Evolutionary conservation across 768 basidiomycete species (phyloP).

Genomic region (Lyophyllum decastes): DNA sequence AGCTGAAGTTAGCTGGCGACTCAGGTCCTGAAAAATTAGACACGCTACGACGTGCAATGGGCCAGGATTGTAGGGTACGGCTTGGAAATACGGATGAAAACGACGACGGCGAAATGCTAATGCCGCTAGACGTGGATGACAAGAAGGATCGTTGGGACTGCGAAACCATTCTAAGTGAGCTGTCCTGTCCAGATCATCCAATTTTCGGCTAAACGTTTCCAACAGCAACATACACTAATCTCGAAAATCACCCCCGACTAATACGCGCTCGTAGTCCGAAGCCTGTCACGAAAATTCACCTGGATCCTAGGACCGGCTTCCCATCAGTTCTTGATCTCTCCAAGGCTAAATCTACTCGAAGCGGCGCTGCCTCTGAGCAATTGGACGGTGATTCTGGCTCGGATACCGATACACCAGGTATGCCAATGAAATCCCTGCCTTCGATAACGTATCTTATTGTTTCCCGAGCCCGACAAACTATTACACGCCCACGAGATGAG

Average conservation of each 20-base stretch:
- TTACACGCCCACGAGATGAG: slow-evolving; percentile 76
- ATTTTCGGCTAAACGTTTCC: slow-evolving; percentile 1
- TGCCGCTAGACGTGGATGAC: slow-evolving; percentile 49
- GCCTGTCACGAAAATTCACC: slow-evolving; percentile 59
- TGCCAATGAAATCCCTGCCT: neutral
- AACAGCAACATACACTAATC: slow-evolving; percentile 91
- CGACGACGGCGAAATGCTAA: slow-evolving; percentile 41
- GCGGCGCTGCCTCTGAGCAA: slow-evolving; percentile 15
- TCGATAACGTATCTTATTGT: neutral
- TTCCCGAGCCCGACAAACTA: slow-evolving; percentile 35
- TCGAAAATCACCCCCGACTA: slow-evolving; percentile 94
- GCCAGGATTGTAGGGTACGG: slow-evolving; percentile 62
- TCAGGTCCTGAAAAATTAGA: slow-evolving; percentile 79
- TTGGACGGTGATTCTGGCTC: slow-evolving; percentile 27
- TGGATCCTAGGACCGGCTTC: slow-evolving; percentile 79
- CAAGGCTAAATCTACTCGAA: slow-evolving; percentile 15
- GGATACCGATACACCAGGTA: slow-evolving; percentile 26
- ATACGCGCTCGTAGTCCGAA: slow-evolving; percentile 67
- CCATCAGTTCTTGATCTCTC: slow-evolving; percentile 51
- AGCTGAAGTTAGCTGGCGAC: slow-evolving; percentile 70
- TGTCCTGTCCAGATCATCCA: neutral
- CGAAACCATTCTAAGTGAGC: slow-evolving; percentile 91
- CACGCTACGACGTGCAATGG: slow-evolving; percentile 75
- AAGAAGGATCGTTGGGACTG: slow-evolving; percentile 91
- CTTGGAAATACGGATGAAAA: slow-evolving; percentile 36